Evolutionary conservation across 2,329 filamentous ascomycete genomes (phyloP).

Genomic region (Alternaria sp.): DNA sequence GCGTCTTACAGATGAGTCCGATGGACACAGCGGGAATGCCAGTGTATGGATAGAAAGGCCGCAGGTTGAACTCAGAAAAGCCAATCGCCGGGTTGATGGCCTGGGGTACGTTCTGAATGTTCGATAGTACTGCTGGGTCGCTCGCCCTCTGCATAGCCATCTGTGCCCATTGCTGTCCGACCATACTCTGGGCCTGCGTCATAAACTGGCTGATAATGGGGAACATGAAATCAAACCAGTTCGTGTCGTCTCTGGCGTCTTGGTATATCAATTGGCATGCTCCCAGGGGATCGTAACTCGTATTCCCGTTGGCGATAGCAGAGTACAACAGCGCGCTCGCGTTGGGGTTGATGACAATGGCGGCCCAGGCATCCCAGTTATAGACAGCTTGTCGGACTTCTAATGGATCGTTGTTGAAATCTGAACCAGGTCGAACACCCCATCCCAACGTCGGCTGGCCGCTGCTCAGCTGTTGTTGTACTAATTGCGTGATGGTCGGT

Average conservation of each 20-base stretch:
- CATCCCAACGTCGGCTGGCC: slow-evolving; percentile 56
- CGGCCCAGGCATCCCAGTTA: slow-evolving; percentile 65
- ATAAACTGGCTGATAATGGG: slow-evolving; percentile 59
- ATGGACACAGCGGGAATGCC: slow-evolving; percentile 66
- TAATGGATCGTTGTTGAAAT: slow-evolving; percentile 63
- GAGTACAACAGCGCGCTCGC: slow-evolving; percentile 64
- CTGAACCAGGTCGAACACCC: slow-evolving; percentile 53
- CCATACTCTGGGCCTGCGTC: slow-evolving; percentile 54
- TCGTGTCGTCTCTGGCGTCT: slow-evolving; percentile 63
- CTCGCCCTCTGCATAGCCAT: slow-evolving; percentile 52
- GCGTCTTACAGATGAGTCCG: slow-evolving; percentile 61
- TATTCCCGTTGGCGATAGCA: slow-evolving; percentile 62
- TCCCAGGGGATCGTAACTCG: slow-evolving; percentile 65
- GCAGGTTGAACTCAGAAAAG: slow-evolving; percentile 63
- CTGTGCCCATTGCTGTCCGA: slow-evolving; percentile 56
- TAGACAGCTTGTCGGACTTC: slow-evolving; percentile 65
- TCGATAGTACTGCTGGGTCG: slow-evolving; percentile 47
- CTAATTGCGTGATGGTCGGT: slow-evolving; percentile 57
- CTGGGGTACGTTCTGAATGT: slow-evolving; percentile 58
- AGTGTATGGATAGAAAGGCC: slow-evolving; percentile 63
- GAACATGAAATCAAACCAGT: slow-evolving; percentile 60
- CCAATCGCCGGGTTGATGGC: slow-evolving; percentile 63
- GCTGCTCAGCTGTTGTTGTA: slow-evolving; percentile 52
- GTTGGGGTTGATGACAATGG: slow-evolving; percentile 68
- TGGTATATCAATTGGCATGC: slow-evolving; percentile 64